Evolutionary conservation across 1,284 basidiomycete genomes (phyloP), one percentile per base, ranked within the genome.

Genomic region (Tilletia indica): DNA sequence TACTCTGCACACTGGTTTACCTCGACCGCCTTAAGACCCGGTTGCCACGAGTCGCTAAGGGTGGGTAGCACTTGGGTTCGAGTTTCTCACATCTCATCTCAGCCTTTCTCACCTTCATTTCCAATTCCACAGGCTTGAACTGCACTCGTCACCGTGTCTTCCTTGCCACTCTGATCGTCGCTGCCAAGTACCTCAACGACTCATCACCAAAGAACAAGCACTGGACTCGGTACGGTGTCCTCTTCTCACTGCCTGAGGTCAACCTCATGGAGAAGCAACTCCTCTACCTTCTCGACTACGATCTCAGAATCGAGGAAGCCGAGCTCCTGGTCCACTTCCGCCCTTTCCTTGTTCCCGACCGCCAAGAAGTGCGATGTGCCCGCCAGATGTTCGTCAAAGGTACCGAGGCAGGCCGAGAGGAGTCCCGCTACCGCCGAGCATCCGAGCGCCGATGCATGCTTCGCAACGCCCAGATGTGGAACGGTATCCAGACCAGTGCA

Each of bases 141-240:
- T 96, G 93, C 85, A 95, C 95, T 4, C 89, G 93, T 68, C 95
- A 97, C 85, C 91, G 96, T 67, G 91, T 98, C 75, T 97, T 99
- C 86, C 89, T 99, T 77, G 95, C 96, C 49, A 91, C 92, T 0
- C 90, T 98, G 81, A 98, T 99, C 85, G 92, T 95, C 67, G 91
- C 96, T 39, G 92, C 94, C 78, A 99, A 99, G 87, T 98, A 98
- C 86, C 89, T 98, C 82, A 97, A 99, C 86, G 95, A 98, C 86
- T 93, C 93, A 39, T 85, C 84, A 58, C 85, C 85, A 21, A 97
- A 96, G 88, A 98, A 98, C 87, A 90, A 90, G 85, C 93, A 97
- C 87, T 84, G 82, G 82, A 82, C 77, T 69, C 85, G 86, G 70
- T 93, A 95, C 85, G 92, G 91, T 25, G 86, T 87, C 68, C 86